Conservation (phyloP, 1,139 yeast genomes). For the Entelexis paramagnoliae region DNA sequence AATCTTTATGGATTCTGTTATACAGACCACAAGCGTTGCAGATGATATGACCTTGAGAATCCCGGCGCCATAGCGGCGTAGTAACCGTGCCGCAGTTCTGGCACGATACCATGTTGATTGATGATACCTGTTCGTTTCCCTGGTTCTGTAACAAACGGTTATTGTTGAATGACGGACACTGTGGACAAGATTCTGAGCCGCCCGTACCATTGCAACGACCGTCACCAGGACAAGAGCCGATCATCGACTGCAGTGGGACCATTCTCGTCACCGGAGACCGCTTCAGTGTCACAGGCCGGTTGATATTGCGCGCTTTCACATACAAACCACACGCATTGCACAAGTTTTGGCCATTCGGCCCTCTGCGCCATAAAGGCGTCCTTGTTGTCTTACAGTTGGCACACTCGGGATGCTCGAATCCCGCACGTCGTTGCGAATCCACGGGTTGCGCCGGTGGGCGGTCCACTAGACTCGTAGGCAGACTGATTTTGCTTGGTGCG, state of each 20-base stretch:
- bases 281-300: conserved; percentile 51
- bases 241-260: conserved; percentile 7
- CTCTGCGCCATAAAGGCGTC: conserved; percentile 61
- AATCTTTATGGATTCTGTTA: conserved; percentile 63
- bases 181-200: conserved; percentile 67
- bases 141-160: conserved; percentile 16
- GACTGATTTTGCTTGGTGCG: neutral
- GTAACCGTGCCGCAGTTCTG: conserved; percentile 74
- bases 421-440: neutral
- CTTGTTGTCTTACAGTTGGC: conserved; percentile 59
- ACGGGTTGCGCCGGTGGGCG: neutral
- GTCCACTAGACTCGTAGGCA: too few species aligned
- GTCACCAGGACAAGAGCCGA: conserved; percentile 70
- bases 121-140: neutral
- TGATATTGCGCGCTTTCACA: conserved; percentile 35
- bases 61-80: conserved; percentile 82
- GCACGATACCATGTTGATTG: conserved; percentile 35
- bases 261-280: conserved; percentile 43
- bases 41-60: conserved; percentile 67
- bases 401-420: conserved; percentile 31
- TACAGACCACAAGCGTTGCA: conserved; percentile 87
- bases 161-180: conserved; percentile 76
- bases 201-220: conserved; percentile 85
- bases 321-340: conserved; percentile 64
- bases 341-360: conserved; percentile 54